phyloP scores from a whole-genome alignment of 2,329 filamentous ascomycete species.

The Penicillium sp. region DNA sequence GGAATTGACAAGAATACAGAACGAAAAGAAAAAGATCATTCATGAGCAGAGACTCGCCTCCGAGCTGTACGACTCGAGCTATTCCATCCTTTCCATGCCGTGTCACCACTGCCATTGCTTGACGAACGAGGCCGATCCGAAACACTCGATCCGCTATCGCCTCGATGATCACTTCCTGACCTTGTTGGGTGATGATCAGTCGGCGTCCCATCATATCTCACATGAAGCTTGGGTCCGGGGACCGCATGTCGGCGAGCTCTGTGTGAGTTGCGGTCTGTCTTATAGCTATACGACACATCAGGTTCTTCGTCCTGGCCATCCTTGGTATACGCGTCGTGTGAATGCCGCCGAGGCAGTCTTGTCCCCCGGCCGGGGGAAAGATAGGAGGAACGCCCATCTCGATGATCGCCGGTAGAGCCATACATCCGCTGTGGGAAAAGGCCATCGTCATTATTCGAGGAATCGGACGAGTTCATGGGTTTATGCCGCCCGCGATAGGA shows the following conservation, averaged over 20 bases:
- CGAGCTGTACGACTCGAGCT: conserved; percentile 16
- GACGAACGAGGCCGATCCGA: conserved; percentile 21
- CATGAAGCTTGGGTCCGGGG: conserved; percentile 22
- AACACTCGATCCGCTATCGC: conserved; percentile 20
- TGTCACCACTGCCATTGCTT: conserved; percentile 15
- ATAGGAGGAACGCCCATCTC: conserved; percentile 19
- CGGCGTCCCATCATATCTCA: conserved; percentile 22
- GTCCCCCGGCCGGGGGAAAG: conserved; percentile 24
- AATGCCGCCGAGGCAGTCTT: conserved; percentile 29
- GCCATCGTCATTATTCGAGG: conserved; percentile 21
- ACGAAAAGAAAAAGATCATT: not conserved
- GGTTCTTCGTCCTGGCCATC: not conserved
- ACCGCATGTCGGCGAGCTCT: not conserved
- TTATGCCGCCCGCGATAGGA: not conserved
- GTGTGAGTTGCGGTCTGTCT: not conserved
- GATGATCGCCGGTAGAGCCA: conserved; percentile 17
- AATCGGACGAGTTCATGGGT: conserved; percentile 19
- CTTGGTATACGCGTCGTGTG: conserved; percentile 26
- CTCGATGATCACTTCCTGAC: conserved; percentile 18
- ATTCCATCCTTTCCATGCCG: conserved; percentile 15
- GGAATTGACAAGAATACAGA: not conserved
- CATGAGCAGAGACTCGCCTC: conserved; percentile 5
- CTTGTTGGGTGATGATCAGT: conserved; percentile 23
- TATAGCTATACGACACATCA: not conserved
- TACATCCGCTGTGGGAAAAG: conserved; percentile 15